These are phyloP conservation scores for Malus hybrid DNA, from an alignment of 331 rosid species.

Conservation along the genomic window DNA sequence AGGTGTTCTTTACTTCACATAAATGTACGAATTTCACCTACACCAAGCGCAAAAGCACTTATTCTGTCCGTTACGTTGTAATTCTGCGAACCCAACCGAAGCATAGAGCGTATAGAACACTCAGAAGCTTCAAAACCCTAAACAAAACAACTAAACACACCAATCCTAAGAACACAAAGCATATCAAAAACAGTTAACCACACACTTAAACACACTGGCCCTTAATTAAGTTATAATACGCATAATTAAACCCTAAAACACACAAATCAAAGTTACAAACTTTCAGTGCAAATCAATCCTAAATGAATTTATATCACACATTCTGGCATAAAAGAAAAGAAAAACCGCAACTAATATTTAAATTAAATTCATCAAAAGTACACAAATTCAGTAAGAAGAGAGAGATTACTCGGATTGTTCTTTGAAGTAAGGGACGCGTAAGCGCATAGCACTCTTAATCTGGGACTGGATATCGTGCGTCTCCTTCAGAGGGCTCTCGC, in stretches of 20 bases:
- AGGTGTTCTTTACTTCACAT: not conserved
- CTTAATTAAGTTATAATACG: not conserved
- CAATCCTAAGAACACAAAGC: not conserved
- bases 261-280: not conserved
- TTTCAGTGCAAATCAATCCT: not conserved
- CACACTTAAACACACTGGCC: not conserved
- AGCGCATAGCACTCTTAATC: constrained; percentile 54
- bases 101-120: not conserved
- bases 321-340: not conserved
- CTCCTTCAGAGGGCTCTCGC: constrained; percentile 19
- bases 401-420: constrained; percentile 63
- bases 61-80: not conserved
- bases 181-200: not conserved
- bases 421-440: constrained; percentile 69
- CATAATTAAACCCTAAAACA: not conserved
- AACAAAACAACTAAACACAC: not conserved
- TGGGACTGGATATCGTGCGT: constrained; percentile 41
- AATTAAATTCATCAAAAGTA: not conserved
- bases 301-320: not conserved
- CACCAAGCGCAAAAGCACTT: not conserved
- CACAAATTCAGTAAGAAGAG: not conserved
- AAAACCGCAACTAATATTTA: not conserved
- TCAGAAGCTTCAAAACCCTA: not conserved
- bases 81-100: not conserved
- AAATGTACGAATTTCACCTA: not conserved